phyloP scores from a whole-genome alignment of 2,329 filamentous ascomycete genomes.

The Sporothrix luriei region DNA sequence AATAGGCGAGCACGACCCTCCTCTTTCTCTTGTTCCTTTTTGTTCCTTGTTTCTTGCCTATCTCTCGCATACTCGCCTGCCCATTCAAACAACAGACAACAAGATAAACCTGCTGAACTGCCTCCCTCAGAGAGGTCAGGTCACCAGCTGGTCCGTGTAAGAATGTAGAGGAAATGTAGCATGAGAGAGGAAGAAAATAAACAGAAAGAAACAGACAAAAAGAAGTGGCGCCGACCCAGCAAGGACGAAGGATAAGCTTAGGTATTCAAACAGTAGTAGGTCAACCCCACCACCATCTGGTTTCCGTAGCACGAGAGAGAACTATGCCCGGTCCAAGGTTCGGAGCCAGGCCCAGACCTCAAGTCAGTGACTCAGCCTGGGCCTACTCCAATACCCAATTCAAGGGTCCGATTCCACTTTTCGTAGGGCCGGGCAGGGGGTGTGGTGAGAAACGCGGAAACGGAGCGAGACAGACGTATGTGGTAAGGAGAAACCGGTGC shows the following conservation, averaged over 20 bases:
- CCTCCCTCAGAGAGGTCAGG: slow-evolving; percentile 7
- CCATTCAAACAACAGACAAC: neutral
- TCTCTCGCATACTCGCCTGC: neutral
- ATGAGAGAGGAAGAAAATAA: neutral
- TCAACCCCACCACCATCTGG: neutral
- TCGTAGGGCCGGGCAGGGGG: neutral
- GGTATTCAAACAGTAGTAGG: neutral
- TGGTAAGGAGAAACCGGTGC: neutral
- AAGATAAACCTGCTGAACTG: slow-evolving; percentile 5
- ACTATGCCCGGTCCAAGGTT: neutral
- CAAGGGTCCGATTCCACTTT: slow-evolving; percentile 12
- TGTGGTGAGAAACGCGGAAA: neutral
- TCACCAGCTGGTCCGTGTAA: slow-evolving; percentile 10
- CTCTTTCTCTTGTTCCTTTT: neutral
- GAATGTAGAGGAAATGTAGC: neutral
- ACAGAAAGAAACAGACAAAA: too few relatives aligned
- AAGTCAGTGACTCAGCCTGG: neutral
- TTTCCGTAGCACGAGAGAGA: slow-evolving; percentile 12
- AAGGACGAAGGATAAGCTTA: slow-evolving; percentile 27
- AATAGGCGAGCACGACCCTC: slow-evolving; percentile 12
- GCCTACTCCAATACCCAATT: slow-evolving; percentile 17
- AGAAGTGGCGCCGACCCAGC: slow-evolving; percentile 4
- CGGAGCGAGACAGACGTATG: neutral
- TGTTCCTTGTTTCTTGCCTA: neutral
- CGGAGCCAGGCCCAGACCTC: neutral